Evolutionary conservation across 1,139 yeast genomes (phyloP).

Genomic region (Suhomyces chickasaworum): DNA sequence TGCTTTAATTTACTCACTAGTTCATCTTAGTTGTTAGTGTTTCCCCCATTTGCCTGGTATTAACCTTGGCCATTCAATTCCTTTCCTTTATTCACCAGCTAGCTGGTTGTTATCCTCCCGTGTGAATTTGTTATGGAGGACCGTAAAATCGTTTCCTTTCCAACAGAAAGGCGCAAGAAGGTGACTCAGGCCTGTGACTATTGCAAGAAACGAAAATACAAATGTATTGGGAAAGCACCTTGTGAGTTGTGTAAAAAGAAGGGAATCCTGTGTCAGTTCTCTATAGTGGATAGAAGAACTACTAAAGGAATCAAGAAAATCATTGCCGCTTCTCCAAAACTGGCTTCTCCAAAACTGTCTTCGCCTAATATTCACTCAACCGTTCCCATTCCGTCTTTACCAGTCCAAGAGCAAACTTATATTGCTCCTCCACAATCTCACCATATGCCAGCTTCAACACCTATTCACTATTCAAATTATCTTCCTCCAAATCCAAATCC

Average conservation of each 20-base stretch:
- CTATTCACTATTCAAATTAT: neutral
- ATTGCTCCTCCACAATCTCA: neutral
- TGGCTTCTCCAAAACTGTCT: slow-evolving; percentile 4
- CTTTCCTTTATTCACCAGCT: neutral
- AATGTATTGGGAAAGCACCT: slow-evolving; percentile 33
- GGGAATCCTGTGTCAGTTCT: slow-evolving; percentile 28
- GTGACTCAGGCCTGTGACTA: slow-evolving; percentile 23
- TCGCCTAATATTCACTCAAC: neutral
- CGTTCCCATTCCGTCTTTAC: neutral
- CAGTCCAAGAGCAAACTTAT: neutral
- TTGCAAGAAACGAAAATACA: slow-evolving; percentile 22
- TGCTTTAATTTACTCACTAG: neutral
- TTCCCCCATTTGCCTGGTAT: neutral
- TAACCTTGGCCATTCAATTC: neutral
- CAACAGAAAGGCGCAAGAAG: slow-evolving; percentile 20
- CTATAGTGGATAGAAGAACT: slow-evolving; percentile 32
- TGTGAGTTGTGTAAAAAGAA: slow-evolving; percentile 31
- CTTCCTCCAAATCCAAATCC: slow-evolving; percentile 4
- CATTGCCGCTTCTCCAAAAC: slow-evolving; percentile 3
- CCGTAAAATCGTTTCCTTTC: slow-evolving; percentile 12
- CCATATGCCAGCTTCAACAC: neutral
- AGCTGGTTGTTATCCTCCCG: neutral
- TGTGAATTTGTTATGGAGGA: slow-evolving; percentile 9
- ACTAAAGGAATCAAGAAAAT: slow-evolving; percentile 18
- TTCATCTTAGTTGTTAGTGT: neutral